These are phyloP conservation scores for Fusarium liriodendri DNA, from an alignment of 2,329 filamentous ascomycete species.

Conservation along the genomic window DNA sequence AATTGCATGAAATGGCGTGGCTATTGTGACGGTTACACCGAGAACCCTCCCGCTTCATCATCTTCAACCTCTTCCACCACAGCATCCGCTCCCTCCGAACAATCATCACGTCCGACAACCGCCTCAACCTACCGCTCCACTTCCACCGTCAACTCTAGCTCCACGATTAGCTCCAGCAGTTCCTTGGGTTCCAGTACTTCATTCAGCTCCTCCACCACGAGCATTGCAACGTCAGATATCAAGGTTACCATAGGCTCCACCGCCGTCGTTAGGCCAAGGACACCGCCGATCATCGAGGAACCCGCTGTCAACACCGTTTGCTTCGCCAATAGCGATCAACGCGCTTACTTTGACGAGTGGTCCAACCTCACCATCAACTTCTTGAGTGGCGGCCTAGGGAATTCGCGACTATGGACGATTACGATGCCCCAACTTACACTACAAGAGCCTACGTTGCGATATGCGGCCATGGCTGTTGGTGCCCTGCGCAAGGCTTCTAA, in stretches of 20 bases:
- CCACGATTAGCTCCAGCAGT: neutral
- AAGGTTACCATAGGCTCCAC: constrained; percentile 30
- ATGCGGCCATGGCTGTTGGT: constrained; percentile 55
- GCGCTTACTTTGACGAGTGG: constrained; percentile 54
- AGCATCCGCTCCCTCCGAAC: constrained; percentile 11
- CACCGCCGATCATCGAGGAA: constrained; percentile 46
- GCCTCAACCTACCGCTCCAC: constrained; percentile 11
- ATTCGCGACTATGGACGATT: constrained; percentile 52
- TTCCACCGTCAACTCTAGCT: neutral
- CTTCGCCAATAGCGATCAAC: constrained; percentile 50
- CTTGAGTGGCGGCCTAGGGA: constrained; percentile 49
- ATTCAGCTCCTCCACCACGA: constrained; percentile 5
- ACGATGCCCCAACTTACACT: constrained; percentile 55
- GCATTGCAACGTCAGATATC: constrained; percentile 22
- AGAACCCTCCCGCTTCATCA: constrained; percentile 20
- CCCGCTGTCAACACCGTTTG: constrained; percentile 49
- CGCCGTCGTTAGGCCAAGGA: constrained; percentile 46
- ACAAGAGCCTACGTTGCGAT: constrained; percentile 51
- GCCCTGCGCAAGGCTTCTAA: constrained; percentile 51
- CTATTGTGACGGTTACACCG: constrained; percentile 52
- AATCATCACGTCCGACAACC: constrained; percentile 11
- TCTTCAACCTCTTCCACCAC: constrained; percentile 1
- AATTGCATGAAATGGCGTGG: constrained; percentile 56
- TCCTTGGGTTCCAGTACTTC: constrained; percentile 2
- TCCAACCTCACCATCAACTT: constrained; percentile 49